Percentiles rank a stretch among this genome's conserved stretches.
Conservation (phyloP, 2,329 filamentous ascomycete genomes). For the Talaromyces funiculosus region DNA sequence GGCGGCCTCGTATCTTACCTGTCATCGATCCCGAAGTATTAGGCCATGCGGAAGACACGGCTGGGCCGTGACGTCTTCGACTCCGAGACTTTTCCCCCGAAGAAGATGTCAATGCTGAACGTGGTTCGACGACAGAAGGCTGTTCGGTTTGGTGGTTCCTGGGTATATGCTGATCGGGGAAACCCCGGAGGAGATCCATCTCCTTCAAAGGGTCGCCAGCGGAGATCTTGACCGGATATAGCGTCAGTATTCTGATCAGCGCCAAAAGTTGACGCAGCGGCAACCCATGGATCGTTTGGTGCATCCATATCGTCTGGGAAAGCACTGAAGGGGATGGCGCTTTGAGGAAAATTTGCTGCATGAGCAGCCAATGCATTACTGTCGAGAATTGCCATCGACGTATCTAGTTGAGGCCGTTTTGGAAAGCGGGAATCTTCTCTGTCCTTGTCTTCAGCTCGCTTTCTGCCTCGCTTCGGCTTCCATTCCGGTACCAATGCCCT, state of each 20-base stretch:
- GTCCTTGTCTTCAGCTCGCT: conserved; percentile 59
- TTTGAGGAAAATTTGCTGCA: conserved; percentile 46
- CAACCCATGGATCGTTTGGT: conserved; percentile 31
- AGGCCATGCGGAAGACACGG: conserved; percentile 87
- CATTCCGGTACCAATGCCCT: conserved; percentile 75
- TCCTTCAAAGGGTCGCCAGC: conserved; percentile 48
- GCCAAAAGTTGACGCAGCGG: conserved; percentile 39
- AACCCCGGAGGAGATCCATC: conserved; percentile 63
- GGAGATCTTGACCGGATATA: conserved; percentile 29
- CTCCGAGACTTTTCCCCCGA: conserved; percentile 38
- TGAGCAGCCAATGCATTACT: conserved; percentile 36
- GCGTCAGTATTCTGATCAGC: conserved; percentile 31
- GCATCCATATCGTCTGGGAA: conserved; percentile 52
- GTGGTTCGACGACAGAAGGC: conserved; percentile 51
- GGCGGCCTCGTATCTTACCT: conserved; percentile 71
- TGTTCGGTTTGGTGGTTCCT: conserved; percentile 29
- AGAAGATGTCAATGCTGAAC: conserved; percentile 66
- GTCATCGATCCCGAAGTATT: conserved; percentile 56
- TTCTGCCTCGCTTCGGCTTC: conserved; percentile 55
- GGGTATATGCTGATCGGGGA: conserved; percentile 72
- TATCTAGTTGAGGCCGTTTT: conserved; percentile 60
- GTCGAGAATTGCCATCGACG: conserved; percentile 44
- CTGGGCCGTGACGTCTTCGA: conserved; percentile 67
- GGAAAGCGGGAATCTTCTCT: conserved; percentile 49
- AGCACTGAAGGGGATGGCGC: conserved; percentile 48